These are phyloP conservation scores for Phialemoniopsis sp. DNA, from an alignment of 2,329 filamentous ascomycete genomes.

Conservation along the genomic window DNA sequence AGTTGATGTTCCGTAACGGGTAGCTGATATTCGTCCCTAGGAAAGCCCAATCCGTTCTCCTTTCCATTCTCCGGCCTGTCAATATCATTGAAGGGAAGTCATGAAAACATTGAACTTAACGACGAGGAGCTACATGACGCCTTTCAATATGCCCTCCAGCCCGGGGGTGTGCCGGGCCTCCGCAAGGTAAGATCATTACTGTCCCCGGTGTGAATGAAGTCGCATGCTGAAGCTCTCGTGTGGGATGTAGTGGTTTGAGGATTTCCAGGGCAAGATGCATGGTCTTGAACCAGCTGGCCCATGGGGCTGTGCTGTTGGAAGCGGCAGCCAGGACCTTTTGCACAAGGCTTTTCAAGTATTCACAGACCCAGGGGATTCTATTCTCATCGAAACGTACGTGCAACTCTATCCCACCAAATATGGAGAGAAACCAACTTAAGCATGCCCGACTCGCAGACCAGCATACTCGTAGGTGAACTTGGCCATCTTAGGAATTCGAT, in stretches of 20 bases:
- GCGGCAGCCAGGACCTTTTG: constrained; percentile 1
- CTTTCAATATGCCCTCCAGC: too few species aligned
- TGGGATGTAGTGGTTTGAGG: neutral
- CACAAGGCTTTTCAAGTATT: constrained; percentile 1
- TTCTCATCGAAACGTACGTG: neutral
- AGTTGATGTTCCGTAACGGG: neutral
- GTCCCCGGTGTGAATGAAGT: too few species aligned
- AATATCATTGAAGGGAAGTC: neutral
- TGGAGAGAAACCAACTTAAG: neutral
- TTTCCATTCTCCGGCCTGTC: neutral
- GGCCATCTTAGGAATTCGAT: neutral
- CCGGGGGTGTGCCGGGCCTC: too few species aligned
- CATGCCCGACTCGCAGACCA: neutral
- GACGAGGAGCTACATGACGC: too few species aligned
- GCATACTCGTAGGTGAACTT: neutral
- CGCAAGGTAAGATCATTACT: neutral
- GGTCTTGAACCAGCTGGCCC: neutral
- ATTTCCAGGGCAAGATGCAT: neutral
- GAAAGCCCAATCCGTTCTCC: neutral
- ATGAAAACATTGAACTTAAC: too few species aligned
- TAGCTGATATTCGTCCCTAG: neutral
- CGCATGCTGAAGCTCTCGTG: too few species aligned
- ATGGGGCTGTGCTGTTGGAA: constrained; percentile 1
- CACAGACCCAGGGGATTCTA: constrained; percentile 1
- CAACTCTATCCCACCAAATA: neutral